A percentile compares a stretch with the other conserved stretches of the same genome.
Conservation (phyloP, 2,329 filamentous ascomycete genomes). For the Sarocladiaceae sp. region DNA sequence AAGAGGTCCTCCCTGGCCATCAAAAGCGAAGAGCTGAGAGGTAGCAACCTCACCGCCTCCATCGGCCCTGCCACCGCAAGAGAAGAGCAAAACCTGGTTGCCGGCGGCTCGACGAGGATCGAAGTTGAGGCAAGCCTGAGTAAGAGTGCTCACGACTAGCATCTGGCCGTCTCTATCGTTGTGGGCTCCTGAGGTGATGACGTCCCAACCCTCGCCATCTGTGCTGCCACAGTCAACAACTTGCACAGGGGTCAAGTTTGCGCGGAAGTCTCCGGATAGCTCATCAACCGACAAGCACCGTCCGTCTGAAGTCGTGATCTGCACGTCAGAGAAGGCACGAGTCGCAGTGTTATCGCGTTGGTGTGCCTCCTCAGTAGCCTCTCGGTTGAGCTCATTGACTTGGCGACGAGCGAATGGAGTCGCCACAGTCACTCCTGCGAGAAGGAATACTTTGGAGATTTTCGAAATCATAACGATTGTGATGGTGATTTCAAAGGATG, state of each 20-base stretch:
- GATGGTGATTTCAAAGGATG: slow-evolving; percentile 19
- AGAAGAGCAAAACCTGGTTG: slow-evolving; percentile 52
- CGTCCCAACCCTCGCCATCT: slow-evolving; percentile 41
- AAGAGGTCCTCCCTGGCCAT: slow-evolving; percentile 35
- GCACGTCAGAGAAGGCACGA: slow-evolving; percentile 37
- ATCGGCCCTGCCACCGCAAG: slow-evolving; percentile 54
- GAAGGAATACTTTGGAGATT: slow-evolving; percentile 16
- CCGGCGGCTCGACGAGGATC: slow-evolving; percentile 46
- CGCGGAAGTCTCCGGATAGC: slow-evolving; percentile 43
- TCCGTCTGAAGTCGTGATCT: slow-evolving; percentile 40
- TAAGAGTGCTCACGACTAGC: slow-evolving; percentile 52
- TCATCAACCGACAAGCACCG: slow-evolving; percentile 42
- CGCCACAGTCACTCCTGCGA: slow-evolving; percentile 22
- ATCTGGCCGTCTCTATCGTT: slow-evolving; percentile 41
- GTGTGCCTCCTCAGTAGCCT: slow-evolving; percentile 40
- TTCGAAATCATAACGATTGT: slow-evolving; percentile 7
- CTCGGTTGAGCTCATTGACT: slow-evolving; percentile 37
- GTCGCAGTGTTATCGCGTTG: slow-evolving; percentile 39
- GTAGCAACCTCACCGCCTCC: slow-evolving; percentile 45
- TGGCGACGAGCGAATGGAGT: slow-evolving; percentile 22
- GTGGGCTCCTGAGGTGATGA: slow-evolving; percentile 47
- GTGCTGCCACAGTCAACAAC: slow-evolving; percentile 37
- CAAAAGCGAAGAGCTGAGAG: slow-evolving; percentile 49
- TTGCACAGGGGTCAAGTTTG: slow-evolving; percentile 42
- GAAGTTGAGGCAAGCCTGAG: slow-evolving; percentile 56